These are phyloP conservation scores for Raphanus raphanistrum DNA, from an alignment of 345 rosid genomes.

Conservation along the genomic window DNA sequence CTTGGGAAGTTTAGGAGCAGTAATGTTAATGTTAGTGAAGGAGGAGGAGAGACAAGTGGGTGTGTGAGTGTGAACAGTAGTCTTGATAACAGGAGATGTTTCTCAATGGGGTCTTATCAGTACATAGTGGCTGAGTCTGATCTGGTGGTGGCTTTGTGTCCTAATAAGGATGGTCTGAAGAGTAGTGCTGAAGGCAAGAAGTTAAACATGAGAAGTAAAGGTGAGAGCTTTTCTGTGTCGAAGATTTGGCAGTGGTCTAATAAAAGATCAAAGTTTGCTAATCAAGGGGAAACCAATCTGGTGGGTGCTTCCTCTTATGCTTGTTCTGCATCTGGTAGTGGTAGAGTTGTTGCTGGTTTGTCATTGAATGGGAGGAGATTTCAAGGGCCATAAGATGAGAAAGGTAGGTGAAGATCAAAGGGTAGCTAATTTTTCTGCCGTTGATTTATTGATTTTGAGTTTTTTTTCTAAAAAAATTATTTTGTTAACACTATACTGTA, in stretches of 20 bases:
- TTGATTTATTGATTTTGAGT: conserved; percentile 32
- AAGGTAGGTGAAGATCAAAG: conserved; percentile 23
- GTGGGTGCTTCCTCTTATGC: conserved; percentile 38
- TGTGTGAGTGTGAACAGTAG: conserved; percentile 54
- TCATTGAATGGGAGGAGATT: conserved; percentile 45
- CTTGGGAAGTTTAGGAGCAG: conserved; percentile 70
- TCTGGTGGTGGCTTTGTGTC: conserved; percentile 56
- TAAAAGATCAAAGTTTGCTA: conserved; percentile 55
- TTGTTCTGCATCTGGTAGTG: conserved; percentile 32
- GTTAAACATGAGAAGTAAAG: conserved; percentile 69
- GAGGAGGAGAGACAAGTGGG: conserved; percentile 60
- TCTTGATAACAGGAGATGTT: conserved; percentile 61
- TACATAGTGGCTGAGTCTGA: conserved; percentile 77
- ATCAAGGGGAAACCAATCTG: conserved; percentile 43
- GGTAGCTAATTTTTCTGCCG: conserved; percentile 24
- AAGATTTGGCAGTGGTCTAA: conserved; percentile 92
- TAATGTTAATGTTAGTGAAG: conserved; percentile 30
- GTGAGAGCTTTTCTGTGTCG: conserved; percentile 93
- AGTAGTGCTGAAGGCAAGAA: conserved; percentile 67
- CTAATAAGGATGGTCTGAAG: conserved; percentile 39
- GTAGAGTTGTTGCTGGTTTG: conserved; percentile 33
- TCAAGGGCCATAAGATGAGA: conserved; percentile 41
- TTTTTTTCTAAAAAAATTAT: conserved; percentile 15
- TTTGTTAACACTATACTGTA: conserved; percentile 31
- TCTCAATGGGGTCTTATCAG: conserved; percentile 57